Evolutionary conservation across 305 asterid species (phyloP).

Genomic region (Fraxinus dipetala): DNA sequence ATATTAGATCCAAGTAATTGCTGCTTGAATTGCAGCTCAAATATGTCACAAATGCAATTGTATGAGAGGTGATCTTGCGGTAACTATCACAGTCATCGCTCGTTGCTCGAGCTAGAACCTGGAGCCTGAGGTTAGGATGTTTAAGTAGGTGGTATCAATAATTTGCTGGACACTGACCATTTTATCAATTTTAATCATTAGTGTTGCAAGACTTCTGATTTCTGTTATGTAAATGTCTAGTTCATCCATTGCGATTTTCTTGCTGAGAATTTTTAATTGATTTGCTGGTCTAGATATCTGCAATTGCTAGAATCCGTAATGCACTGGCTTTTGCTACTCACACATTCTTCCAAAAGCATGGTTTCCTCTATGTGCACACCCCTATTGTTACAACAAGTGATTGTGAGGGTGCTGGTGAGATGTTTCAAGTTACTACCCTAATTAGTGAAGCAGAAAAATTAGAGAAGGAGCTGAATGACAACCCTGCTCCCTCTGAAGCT

Average conservation of each 20-base stretch:
- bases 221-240: not conserved
- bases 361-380: slow-evolving; percentile 84
- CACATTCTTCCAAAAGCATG: slow-evolving; percentile 89
- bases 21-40: not conserved
- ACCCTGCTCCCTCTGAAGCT: slow-evolving; percentile 65
- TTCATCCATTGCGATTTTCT: slow-evolving; percentile 12
- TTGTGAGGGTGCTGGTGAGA: slow-evolving; percentile 99
- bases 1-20: not conserved
- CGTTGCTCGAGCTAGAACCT: not conserved
- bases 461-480: slow-evolving; percentile 72
- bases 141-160: not conserved
- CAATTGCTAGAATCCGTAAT: slow-evolving; percentile 83
- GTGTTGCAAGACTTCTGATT: not conserved
- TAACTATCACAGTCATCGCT: not conserved
- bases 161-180: not conserved
- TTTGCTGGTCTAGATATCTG: slow-evolving; percentile 57
- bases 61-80: not conserved
- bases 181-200: not conserved
- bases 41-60: not conserved
- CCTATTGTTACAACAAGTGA: slow-evolving; percentile 95
- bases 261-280: not conserved
- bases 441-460: slow-evolving; percentile 67
- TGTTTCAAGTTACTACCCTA: slow-evolving; percentile 92
- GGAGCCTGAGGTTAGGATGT: not conserved
- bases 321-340: slow-evolving; percentile 93